Base-by-base conservation (phyloP, 441 rosid species). In the Euphorbia schlechtendalii region DNA sequence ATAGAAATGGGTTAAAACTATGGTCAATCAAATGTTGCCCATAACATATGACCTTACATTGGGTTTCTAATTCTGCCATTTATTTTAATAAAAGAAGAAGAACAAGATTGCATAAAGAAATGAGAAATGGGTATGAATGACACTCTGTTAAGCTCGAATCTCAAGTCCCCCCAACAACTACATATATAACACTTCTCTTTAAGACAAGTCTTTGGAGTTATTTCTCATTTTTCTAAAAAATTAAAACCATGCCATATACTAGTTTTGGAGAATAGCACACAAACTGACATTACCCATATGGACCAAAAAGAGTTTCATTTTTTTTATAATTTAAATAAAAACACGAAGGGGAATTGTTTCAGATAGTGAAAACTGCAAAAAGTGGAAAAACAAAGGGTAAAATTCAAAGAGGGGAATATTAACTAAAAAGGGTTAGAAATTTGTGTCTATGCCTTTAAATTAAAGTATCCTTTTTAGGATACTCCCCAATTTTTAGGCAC, bases 111-210 rank as follows among this genome's bases (percentile, higher is more conserved):
- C 5, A 12, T 82, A 49, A 74, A 76, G 38, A 70, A 52, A 51
- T 34, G 27, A 55, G 5, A 4, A 14, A 32, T 69, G 67, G 61
- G 67, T 13, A 59, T 52, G 76, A 55, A 61, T 59, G 79, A 64
- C 78, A 78, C 74, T 32, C 77, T 78, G 76, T 64, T 59, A 56
- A 77, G 83, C 83, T 75, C 83, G 75, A 77, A 81, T 83, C 87
- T 80, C 83, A 77, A 78, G 66, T 75, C 58, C 48, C 49, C 58
- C 30, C 30, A 54, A 54, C 22, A 59, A 21, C 49, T 12, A 18
- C 9, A 30, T 6, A 1, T 17, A 56, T 18, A 15, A 3, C 62
- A 27, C 30, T 70, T 68, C 53, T 30, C 36, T 59, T 66, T 61
- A 38, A 61, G 64, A 59, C 67, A 63, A 36, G 40, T 36, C 40